Evolutionary conservation across 202 grass and related monocot species (phyloP), one percentile per base, ranked within the genome.

Genomic region (Eragrostis tef): DNA sequence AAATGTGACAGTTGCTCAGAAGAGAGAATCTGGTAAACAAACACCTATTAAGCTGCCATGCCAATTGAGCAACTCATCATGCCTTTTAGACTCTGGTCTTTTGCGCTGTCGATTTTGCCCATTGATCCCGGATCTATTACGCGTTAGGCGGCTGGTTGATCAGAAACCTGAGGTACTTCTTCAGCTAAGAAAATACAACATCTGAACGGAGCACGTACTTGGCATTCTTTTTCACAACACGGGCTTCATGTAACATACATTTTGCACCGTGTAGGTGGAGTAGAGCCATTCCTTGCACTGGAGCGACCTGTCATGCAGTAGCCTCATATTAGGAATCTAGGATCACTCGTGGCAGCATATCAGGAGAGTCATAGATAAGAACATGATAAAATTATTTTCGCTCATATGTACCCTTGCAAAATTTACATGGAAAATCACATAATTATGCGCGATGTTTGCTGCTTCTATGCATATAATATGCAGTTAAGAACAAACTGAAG

Each of bases 241-340:
- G 86, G 20, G 95, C 95, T 88, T 98, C 95, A 58, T 98, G 92
- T 44, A 94, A 74, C 95, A 98, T 98, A 81, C 95, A 98, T 64
- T 94, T 93, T 24, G 88, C 84, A 34, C 95, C 95, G 16, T 98
- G 92, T 39, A 98, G 79, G 61, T 98, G 92, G 74, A 98, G 90
- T 21, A 98, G 86, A 27, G 95, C 95, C 92, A 83, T 81, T 77
- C 95, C 95, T 91, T 88, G 81, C 59, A 85, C 79, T 12, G 92
- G 95, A 71, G 95, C 82, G 60, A 94, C 90, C 95, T 98, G 67
- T 51, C 81, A 76, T 39, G n/a, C 34, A 70, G 46, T 60, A 80
- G 54, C 12, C 60, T 24, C 51, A 57, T 4, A 63, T 85, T 26
- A 88, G 17, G 27, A 61, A 59, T 34, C 1, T 34, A 34, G n/a